Evolutionary conservation across 2,329 filamentous ascomycete species (phyloP).

Genomic region (Scedosporium aurantiacum): DNA sequence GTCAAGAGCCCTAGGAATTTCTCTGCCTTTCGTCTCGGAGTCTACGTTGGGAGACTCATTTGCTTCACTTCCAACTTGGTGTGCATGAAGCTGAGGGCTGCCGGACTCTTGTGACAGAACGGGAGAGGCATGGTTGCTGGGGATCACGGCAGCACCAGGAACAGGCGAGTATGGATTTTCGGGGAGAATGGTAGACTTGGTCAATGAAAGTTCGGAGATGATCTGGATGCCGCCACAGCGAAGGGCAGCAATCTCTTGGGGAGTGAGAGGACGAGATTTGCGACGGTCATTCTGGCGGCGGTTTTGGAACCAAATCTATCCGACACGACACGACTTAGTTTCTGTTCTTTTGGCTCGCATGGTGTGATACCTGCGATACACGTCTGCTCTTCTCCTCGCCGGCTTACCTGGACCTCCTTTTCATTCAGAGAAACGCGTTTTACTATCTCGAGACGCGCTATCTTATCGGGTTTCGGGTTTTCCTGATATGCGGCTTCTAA

Average conservation of each 20-base stretch:
- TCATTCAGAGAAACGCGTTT: conserved; percentile 79
- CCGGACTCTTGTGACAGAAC: background rate
- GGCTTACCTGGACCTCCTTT: conserved; percentile 86
- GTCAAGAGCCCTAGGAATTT: background rate
- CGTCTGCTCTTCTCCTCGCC: background rate
- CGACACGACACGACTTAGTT: background rate
- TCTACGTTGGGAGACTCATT: conserved; percentile 1
- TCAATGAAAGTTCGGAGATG: conserved; percentile 31
- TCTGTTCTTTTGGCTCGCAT: too few species aligned
- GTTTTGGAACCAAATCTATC: conserved; percentile 99
- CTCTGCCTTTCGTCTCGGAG: background rate
- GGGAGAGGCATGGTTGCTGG: background rate
- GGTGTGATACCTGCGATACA: too few species aligned
- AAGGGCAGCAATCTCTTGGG: conserved; percentile 60
- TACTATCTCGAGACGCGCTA: conserved; percentile 73
- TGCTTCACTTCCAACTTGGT: background rate
- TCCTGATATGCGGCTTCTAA: conserved; percentile 75
- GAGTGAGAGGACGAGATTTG: conserved; percentile 72
- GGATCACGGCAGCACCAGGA: background rate
- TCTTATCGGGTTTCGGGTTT: conserved; percentile 87
- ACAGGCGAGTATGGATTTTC: conserved; percentile 13
- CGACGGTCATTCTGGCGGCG: conserved; percentile 84
- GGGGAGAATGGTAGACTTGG: conserved; percentile 14
- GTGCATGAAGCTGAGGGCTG: background rate
- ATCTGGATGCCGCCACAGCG: conserved; percentile 43